Evolutionary conservation across 164 flowering plant species (phyloP).

Genomic region (Protea cynaroides): DNA sequence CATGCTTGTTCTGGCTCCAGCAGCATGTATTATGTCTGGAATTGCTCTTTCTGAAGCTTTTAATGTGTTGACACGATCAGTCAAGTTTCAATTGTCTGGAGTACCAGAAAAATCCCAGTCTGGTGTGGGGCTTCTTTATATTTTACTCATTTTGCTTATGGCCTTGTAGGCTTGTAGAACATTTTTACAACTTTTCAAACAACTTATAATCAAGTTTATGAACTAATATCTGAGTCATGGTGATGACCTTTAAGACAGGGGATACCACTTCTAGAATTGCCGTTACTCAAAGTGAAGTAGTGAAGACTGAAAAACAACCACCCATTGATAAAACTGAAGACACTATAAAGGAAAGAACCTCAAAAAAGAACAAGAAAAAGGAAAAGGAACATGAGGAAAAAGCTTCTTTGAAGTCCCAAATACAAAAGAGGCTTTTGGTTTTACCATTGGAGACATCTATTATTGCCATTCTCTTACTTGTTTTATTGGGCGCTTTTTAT

Average conservation of each 20-base stretch:
- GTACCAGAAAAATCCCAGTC: slow-evolving; percentile 18
- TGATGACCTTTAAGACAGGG: slow-evolving; percentile 56
- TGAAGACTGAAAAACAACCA: slow-evolving; percentile 28
- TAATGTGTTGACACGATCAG: slow-evolving; percentile 78
- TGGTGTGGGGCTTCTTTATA: slow-evolving; percentile 39
- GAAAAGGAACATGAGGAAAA: slow-evolving; percentile 66
- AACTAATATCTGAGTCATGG: slow-evolving; percentile 15
- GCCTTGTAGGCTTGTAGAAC: background rate
- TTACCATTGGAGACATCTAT: slow-evolving; percentile 82
- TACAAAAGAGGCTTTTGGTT: slow-evolving; percentile 63
- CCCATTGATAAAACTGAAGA: slow-evolving; percentile 51
- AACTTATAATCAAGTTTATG: slow-evolving; percentile 6
- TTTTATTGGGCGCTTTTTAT: slow-evolving; percentile 88
- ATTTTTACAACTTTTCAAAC: background rate
- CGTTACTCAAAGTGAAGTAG: slow-evolving; percentile 35
- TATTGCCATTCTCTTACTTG: slow-evolving; percentile 60
- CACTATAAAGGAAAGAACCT: slow-evolving; percentile 51
- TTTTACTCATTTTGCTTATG: slow-evolving; percentile 1
- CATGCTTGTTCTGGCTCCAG: slow-evolving; percentile 99
- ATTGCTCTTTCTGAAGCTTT: slow-evolving; percentile 96
- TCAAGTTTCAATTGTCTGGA: slow-evolving; percentile 68
- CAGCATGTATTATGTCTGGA: slow-evolving; percentile 97
- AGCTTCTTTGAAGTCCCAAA: slow-evolving; percentile 40
- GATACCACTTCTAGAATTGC: slow-evolving; percentile 34
- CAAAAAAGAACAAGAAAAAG: slow-evolving; percentile 72